Conservation (phyloP, 257 asterid genomes). For the Nicotiana otophora region DNA sequence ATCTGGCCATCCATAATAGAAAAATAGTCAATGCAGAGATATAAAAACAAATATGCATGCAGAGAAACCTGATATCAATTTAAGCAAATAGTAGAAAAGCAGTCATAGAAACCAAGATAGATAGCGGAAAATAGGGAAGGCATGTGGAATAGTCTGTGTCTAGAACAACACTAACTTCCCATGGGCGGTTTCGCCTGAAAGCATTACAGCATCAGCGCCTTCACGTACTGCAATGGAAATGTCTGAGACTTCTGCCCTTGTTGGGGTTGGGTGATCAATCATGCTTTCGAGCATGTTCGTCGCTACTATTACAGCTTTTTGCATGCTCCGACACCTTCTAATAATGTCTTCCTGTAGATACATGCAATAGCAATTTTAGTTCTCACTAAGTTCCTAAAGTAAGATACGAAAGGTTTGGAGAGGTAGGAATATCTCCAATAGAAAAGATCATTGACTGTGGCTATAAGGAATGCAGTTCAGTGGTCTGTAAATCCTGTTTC, state of each 20-base stretch:
- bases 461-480: neutral
- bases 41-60: neutral
- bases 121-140: neutral
- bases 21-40: neutral
- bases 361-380: neutral
- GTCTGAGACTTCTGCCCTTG: constrained; percentile 98
- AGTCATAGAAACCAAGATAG: neutral
- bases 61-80: neutral
- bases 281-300: constrained; percentile 98
- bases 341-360: constrained; percentile 72
- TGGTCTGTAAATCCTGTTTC: neutral
- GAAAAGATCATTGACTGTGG: neutral
- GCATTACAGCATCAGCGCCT: constrained; percentile 97
- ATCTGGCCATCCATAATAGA: neutral
- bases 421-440: neutral
- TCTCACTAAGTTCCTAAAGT: neutral
- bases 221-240: constrained; percentile 95
- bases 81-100: neutral
- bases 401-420: neutral
- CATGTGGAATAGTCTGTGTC: neutral
- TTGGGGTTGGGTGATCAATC: constrained; percentile 97
- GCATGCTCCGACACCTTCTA: constrained; percentile 81
- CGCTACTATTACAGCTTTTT: constrained; percentile 93
- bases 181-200: constrained; percentile 98
- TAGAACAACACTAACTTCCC: constrained; percentile 68